Percentiles rank a stretch among this genome's conserved stretches.
Evolutionary conservation across 2,329 filamentous ascomycete genomes (phyloP).

Genomic region (Herpotrichia juniperi): DNA sequence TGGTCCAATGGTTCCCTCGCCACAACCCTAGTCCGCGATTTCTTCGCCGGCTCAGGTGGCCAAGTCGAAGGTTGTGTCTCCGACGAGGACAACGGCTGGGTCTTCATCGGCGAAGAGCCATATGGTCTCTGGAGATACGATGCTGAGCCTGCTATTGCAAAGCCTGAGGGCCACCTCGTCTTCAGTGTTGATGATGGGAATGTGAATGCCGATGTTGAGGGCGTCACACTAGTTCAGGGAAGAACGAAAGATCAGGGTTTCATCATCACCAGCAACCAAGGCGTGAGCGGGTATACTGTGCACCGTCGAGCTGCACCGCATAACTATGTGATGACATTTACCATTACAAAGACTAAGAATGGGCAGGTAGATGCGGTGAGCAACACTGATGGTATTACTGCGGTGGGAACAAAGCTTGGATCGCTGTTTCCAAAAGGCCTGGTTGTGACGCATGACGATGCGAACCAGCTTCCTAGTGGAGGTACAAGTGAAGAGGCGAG

Average conservation of each 20-base stretch:
- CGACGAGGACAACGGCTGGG: conserved; percentile 58
- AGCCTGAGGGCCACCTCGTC: conserved; percentile 35
- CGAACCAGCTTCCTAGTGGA: conserved; percentile 56
- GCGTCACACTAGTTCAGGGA: conserved; percentile 58
- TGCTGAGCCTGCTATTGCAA: conserved; percentile 55
- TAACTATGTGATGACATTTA: conserved; percentile 57
- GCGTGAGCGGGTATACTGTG: conserved; percentile 60
- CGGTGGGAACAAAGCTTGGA: conserved; percentile 53
- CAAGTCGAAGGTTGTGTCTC: conserved; percentile 62
- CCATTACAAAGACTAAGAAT: conserved; percentile 50
- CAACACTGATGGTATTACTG: conserved; percentile 60
- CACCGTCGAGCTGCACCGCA: conserved; percentile 58
- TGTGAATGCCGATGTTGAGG: conserved; percentile 61
- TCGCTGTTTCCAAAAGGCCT: conserved; percentile 47
- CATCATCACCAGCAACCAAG: conserved; percentile 60
- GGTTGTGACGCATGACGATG: conserved; percentile 61
- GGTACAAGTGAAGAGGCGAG: conserved; percentile 55
- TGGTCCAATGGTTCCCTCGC: conserved; percentile 50
- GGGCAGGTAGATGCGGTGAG: conserved; percentile 57
- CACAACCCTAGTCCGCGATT: conserved; percentile 58
- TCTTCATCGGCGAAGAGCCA: conserved; percentile 61
- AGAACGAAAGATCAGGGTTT: conserved; percentile 53
- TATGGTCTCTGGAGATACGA: conserved; percentile 60
- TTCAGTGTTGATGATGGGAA: conserved; percentile 55
- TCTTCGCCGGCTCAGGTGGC: conserved; percentile 57